Base-by-base conservation (phyloP, 108 stramenopile genomes). In the Conticribra weissflogii region DNA sequence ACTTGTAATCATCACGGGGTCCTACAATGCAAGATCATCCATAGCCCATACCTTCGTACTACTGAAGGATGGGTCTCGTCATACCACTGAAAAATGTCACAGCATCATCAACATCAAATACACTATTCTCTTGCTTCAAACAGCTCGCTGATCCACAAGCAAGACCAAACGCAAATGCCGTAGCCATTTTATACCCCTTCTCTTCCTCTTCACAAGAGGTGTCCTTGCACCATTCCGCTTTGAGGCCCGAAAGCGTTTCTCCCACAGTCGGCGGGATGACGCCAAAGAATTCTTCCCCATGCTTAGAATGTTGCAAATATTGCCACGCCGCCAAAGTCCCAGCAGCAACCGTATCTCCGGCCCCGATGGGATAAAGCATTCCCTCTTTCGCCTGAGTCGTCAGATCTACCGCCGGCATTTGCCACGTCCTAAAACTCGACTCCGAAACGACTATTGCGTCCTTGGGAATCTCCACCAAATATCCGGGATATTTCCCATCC, bases 321-420 rank as follows among this genome's bases (percentile, higher is more conserved):
- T 86, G 71, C 94, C 89, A 92, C 0, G 91, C 89, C 4, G 91
- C 89, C 34, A 91, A 54, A 1, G 89, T 92, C 36, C 90, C 94
- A 21, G 86, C 94, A 7, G 94, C 88, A 15, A 92, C 90, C 2
- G 90, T 86, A 67, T 95, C 94, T 2, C 94, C 94, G 3, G 94
- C 94, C 2, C 94, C 94, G 70, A 95, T 92, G 0, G 94, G 94
- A 66, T 82, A 95, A 28, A 95, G 49, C 44, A 60, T 72, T 21
- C 66, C 72, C 24, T 24, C 69, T 14, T 56, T 62, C 12, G 27
- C 60, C 54, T 59, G 14, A 8, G 50, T 44, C 41, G 71, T 55
- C 22, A 84, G 30, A 55, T 78, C 80, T 24, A 86, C 78, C 9
- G 81, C 68, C 8, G 76, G 70, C 12, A 88, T 28, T 62, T 72